A percentile compares a stretch with the other conserved stretches of the same genome.
Evolutionary conservation across 2,329 filamentous ascomycete genomes (phyloP).

Genomic region (Colletotrichum tofieldiae): DNA sequence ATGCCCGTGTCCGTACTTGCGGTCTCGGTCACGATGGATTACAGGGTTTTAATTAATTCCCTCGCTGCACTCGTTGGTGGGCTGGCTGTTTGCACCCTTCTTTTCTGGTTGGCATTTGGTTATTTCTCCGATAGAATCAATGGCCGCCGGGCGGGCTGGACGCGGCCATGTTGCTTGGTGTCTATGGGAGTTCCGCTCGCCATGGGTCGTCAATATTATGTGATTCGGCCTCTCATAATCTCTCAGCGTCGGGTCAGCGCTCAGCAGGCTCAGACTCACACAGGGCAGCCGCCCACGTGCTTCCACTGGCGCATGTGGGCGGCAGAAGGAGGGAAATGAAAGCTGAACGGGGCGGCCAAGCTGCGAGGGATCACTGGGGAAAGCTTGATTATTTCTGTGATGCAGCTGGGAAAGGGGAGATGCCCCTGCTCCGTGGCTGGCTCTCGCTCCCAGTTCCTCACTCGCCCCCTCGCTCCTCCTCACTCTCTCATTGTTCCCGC

Average conservation of each 20-base stretch:
- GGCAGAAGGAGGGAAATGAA: slow-evolving; percentile 33
- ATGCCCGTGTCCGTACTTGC: slow-evolving; percentile 7
- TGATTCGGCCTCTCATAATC: background rate
- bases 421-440: background rate
- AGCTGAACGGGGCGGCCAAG: slow-evolving; percentile 12
- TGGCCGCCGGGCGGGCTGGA: slow-evolving; percentile 24
- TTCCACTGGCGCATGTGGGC: slow-evolving; percentile 27
- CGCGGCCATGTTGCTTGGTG: slow-evolving; percentile 20
- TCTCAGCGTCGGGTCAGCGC: background rate
- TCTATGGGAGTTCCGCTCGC: background rate
- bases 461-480: background rate
- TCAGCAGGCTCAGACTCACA: slow-evolving; percentile 19
- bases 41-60: background rate
- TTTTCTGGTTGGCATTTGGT: background rate
- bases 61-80: background rate
- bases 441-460: background rate
- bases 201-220: slow-evolving; percentile 2
- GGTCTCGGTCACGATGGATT: background rate
- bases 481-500: background rate
- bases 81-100: background rate
- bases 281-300: slow-evolving; percentile 40
- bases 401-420: slow-evolving; percentile 30
- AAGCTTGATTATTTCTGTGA: slow-evolving; percentile 37
- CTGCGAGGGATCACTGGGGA: slow-evolving; percentile 25
- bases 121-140: slow-evolving; percentile 16